Percentiles rank a stretch among this genome's conserved stretches.
Evolutionary conservation across 208 protist genomes (phyloP).

Genomic region (Entamoeba invadens): DNA sequence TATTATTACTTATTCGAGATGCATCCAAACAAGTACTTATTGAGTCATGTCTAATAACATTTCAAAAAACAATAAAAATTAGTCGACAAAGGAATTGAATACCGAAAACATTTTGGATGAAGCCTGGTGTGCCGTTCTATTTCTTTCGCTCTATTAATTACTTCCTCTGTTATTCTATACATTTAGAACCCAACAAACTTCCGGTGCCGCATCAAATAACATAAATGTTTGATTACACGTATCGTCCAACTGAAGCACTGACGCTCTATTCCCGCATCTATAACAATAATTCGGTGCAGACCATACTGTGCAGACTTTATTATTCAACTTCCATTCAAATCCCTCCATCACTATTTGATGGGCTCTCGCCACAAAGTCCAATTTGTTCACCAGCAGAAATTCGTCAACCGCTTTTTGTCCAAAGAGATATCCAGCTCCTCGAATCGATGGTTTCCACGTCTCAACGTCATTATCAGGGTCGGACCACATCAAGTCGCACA

Average conservation of each 20-base stretch:
- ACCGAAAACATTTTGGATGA: background rate
- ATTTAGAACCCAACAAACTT: background rate
- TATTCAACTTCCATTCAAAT: slow-evolving; percentile 58
- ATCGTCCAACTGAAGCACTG: slow-evolving; percentile 51
- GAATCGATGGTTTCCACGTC: slow-evolving; percentile 1
- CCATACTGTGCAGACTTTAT: slow-evolving; percentile 76
- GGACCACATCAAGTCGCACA: background rate
- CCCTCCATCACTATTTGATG: slow-evolving; percentile 85
- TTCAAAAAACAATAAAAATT: too few relatives aligned
- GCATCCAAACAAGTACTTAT: too few relatives aligned
- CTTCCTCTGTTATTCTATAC: too few relatives aligned
- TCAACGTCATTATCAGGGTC: background rate
- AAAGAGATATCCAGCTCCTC: slow-evolving; percentile 31
- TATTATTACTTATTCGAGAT: too few relatives aligned
- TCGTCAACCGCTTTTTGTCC: slow-evolving; percentile 5
- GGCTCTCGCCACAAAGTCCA: slow-evolving; percentile 34
- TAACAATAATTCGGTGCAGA: slow-evolving; percentile 87
- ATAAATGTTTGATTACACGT: background rate
- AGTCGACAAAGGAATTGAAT: background rate
- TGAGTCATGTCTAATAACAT: too few relatives aligned
- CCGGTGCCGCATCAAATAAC: slow-evolving; percentile 12
- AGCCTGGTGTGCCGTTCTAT: background rate
- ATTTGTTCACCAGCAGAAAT: slow-evolving; percentile 19
- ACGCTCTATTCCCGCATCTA: slow-evolving; percentile 85
- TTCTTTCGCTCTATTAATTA: background rate